These are phyloP conservation scores for Boletus reticuloceps DNA, from an alignment of 768 basidiomycete species.

Conservation along the genomic window DNA sequence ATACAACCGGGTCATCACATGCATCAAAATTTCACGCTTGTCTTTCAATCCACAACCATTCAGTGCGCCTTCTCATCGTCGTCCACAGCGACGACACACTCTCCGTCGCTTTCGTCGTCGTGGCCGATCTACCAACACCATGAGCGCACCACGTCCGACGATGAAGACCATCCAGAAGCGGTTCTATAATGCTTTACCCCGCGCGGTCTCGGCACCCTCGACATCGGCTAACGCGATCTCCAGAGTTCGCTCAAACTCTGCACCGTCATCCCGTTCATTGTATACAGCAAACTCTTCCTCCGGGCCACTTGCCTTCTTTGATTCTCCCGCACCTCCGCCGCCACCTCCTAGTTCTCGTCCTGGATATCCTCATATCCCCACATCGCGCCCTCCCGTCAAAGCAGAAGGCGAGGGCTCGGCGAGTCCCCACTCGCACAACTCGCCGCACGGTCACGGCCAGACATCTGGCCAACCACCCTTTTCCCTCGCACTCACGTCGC, in stretches of 20 bases:
- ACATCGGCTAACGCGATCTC: constrained; percentile 32
- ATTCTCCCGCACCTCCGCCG: constrained; percentile 35
- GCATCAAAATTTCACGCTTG: no score
- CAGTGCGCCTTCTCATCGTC: background rate
- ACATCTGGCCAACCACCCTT: constrained; percentile 34
- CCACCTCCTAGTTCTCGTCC: constrained; percentile 42
- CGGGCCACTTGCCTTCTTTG: constrained; percentile 40
- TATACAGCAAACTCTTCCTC: constrained; percentile 36
- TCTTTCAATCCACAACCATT: no score
- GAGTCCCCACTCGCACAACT: constrained; percentile 29
- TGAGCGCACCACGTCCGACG: constrained; percentile 38
- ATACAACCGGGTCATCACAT: background rate
- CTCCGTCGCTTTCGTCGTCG: background rate
- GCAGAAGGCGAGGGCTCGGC: constrained; percentile 42
- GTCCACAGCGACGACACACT: constrained; percentile 12
- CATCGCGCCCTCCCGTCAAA: constrained; percentile 45
- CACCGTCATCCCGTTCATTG: constrained; percentile 39
- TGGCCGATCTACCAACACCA: constrained; percentile 7
- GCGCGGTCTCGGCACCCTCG: constrained; percentile 27
- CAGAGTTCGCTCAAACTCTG: constrained; percentile 45
- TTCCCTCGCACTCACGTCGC: constrained; percentile 45
- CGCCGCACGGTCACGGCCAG: constrained; percentile 36
- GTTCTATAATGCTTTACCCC: constrained; percentile 45
- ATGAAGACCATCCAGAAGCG: constrained; percentile 53
- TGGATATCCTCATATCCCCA: constrained; percentile 37